Evolutionary conservation across 768 basidiomycete genomes (phyloP), one percentile per base, ranked within the genome.

Genomic region (Rhodotorula sphaerocarpa): DNA sequence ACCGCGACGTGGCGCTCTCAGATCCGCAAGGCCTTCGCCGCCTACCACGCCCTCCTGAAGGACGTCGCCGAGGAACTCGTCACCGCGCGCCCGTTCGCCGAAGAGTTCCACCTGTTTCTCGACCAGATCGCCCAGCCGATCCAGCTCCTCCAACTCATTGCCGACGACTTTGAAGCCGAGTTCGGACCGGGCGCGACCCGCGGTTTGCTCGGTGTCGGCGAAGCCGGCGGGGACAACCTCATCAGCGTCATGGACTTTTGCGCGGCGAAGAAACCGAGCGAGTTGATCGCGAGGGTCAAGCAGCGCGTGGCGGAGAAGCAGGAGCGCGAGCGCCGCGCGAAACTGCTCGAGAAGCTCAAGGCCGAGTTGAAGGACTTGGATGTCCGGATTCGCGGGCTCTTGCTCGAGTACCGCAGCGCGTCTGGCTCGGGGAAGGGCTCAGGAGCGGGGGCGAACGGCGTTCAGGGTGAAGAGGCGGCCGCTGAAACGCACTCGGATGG

Each of bases 131-230:
- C 55, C n/a, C 62, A 61, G 48, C 67, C 67, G 3, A n/a, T 68
- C 27, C 62, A 64, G 39, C 59, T 68, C 21, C 53, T 68, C 15
- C 59, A 63, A n/a, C 56, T 68, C 47, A 59, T 68, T 50, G 56
- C 62, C 41, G 67, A 68, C 42, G 67, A 68, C 44, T 68, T 68
- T 44, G 67, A 68, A 31, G 18, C 36, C 59, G 67, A 68, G 52
- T 68, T 68, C 30, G 67, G 67, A 2, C 45, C 50, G 7, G 59
- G 53, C 7, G 67, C 67, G n/a, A 64, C 62, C 6, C 51, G 59
- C 10, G 67, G 67, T 2, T 23, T 68, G 39, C 41, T 68, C 15
- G 67, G 62, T 14, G 62, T 68, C 23, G 67, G 67, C 21, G 62
- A 68, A 2, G 56, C 56, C 5, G 67, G 67, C 2, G 67, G 67